A percentile compares a stretch with the other conserved stretches of the same genome.
Evolutionary conservation across 768 basidiomycete species (phyloP).

Genomic region (Psilocybe cyanescens): DNA sequence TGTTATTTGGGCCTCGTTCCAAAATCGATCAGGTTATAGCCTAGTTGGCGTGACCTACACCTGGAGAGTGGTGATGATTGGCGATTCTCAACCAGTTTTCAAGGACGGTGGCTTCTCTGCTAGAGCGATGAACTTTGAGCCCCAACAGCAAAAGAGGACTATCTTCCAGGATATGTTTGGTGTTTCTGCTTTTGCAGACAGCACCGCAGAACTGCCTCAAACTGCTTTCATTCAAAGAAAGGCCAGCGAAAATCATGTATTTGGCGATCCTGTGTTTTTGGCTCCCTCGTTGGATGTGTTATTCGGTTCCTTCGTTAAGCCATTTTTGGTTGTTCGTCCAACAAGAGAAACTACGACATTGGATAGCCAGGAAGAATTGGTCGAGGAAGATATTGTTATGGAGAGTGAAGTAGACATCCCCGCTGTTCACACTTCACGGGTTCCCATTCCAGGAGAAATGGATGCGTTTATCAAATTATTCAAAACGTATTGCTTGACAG

Average conservation of each 20-base stretch:
- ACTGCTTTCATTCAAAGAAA: conserved; percentile 11
- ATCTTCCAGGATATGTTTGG: conserved; percentile 95
- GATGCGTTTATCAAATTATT: conserved; percentile 66
- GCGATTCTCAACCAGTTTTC: conserved; percentile 52
- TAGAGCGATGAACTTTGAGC: conserved; percentile 18
- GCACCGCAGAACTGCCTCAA: conserved; percentile 30
- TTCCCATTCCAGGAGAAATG: conserved; percentile 61
- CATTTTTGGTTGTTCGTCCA: conserved; percentile 35
- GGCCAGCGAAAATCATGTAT: conserved; percentile 39
- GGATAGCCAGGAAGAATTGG: conserved; percentile 24
- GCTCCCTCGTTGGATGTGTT: conserved; percentile 74
- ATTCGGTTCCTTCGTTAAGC: conserved; percentile 59
- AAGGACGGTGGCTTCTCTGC: conserved; percentile 37
- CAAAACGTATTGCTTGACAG: conserved; percentile 46
- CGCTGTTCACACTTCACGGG: conserved; percentile 25
- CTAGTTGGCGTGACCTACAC: conserved; percentile 72
- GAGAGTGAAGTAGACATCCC: conserved; percentile 32
- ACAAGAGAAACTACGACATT: conserved; percentile 7
- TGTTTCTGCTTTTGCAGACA: conserved; percentile 60
- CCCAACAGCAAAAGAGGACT: conserved; percentile 45
- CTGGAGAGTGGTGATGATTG: conserved; percentile 71
- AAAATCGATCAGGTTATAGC: conserved; percentile 43
- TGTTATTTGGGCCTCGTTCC: conserved; percentile 39
- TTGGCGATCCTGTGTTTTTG: conserved; percentile 75
- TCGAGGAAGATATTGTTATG: conserved; percentile 51